These are phyloP conservation scores for Neurospora intermedia DNA, from an alignment of 495 filamentous ascomycete genomes.

Conservation along the genomic window DNA sequence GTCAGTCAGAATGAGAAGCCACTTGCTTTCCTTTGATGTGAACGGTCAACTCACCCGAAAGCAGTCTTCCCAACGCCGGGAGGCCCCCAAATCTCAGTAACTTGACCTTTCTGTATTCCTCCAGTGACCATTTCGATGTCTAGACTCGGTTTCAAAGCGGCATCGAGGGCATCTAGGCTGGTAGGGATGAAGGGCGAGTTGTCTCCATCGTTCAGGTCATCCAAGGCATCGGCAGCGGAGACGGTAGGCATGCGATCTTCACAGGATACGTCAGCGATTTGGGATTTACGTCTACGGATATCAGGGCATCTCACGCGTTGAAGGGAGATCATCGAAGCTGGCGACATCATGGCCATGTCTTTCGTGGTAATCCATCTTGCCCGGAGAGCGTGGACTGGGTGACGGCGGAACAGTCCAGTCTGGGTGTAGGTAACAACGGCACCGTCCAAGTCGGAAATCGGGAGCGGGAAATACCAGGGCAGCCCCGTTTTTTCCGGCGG, in stretches of 20 bases:
- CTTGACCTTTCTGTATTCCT: slow-evolving; percentile 63
- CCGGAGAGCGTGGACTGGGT: neutral
- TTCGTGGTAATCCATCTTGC: slow-evolving; percentile 31
- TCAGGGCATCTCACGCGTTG: slow-evolving; percentile 20
- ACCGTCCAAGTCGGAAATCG: neutral
- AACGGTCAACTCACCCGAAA: slow-evolving; percentile 47
- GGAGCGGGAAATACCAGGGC: neutral
- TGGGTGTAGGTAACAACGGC: neutral
- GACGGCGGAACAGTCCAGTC: neutral
- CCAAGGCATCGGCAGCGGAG: slow-evolving; percentile 75
- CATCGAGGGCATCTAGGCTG: slow-evolving; percentile 52
- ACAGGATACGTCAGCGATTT: slow-evolving; percentile 8
- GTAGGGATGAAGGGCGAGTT: slow-evolving; percentile 49
- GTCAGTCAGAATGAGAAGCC: neutral
- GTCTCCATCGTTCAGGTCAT: slow-evolving; percentile 40
- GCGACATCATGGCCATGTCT: slow-evolving; percentile 36
- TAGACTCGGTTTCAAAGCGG: slow-evolving; percentile 14
- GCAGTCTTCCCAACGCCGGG: slow-evolving; percentile 82
- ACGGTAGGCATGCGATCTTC: slow-evolving; percentile 74
- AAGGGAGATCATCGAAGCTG: slow-evolving; percentile 33
- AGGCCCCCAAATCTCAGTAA: slow-evolving; percentile 85
- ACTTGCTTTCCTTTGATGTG: neutral
- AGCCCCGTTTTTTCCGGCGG: neutral
- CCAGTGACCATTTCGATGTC: slow-evolving; percentile 13
- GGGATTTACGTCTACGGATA: neutral